A percentile compares a stretch with the other conserved stretches of the same genome.
phyloP scores from a whole-genome alignment of 495 filamentous ascomycete genomes.

The Daldinia caldariorum region DNA sequence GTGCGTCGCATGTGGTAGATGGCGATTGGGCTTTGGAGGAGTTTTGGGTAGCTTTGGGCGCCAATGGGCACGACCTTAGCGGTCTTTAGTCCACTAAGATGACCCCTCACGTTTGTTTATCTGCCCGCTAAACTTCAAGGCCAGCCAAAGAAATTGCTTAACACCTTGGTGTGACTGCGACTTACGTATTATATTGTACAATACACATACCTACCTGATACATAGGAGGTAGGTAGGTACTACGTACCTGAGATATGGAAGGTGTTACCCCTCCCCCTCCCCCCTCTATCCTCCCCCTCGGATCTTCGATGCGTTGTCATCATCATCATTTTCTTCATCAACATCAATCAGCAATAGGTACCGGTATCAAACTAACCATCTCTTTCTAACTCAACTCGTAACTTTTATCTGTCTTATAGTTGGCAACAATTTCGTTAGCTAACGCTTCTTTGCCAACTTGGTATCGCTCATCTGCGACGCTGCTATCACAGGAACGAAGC shows the following conservation, averaged over 20 bases:
- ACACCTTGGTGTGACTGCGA: neutral
- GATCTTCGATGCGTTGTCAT: slow-evolving; percentile 23
- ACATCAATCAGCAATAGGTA: slow-evolving; percentile 2
- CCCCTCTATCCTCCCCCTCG: neutral
- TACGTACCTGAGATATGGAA: slow-evolving; percentile 1
- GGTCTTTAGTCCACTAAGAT: slow-evolving; percentile 17
- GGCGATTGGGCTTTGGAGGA: slow-evolving; percentile 17
- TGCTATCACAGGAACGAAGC: neutral
- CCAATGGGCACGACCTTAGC: slow-evolving; percentile 23
- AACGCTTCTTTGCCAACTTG: neutral
- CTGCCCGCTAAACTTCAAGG: neutral
- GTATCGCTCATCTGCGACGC: neutral
- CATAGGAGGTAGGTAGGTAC: too few species aligned
- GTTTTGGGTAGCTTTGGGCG: slow-evolving; percentile 39
- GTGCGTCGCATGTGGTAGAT: slow-evolving; percentile 36
- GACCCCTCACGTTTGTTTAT: neutral
- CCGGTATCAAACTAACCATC: neutral
- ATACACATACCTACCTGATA: too few species aligned
- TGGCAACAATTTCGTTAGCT: neutral
- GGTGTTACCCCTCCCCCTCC: slow-evolving; percentile 33
- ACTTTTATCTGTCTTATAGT: neutral
- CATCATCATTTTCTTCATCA: slow-evolving; percentile 5
- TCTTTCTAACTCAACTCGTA: neutral
- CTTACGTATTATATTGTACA: neutral
- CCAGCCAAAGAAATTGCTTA: neutral